Evolutionary conservation across 805 yeast species (phyloP).

Genomic region (Myxozyma vanderwaltii): DNA sequence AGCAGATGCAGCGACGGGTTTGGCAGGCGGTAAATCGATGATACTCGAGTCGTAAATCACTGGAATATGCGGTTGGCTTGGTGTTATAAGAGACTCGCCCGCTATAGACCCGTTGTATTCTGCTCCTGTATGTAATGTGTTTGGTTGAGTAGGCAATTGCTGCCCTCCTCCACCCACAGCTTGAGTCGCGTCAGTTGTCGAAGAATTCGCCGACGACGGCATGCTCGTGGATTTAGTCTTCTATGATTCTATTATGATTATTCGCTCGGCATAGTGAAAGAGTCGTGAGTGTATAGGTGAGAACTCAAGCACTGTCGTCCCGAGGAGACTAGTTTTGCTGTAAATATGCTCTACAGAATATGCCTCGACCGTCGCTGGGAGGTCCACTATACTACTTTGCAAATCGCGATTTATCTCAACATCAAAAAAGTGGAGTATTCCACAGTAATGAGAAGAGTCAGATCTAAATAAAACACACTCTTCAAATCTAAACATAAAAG

Average conservation of each 20-base stretch:
- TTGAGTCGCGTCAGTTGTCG: background rate
- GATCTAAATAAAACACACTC: no score
- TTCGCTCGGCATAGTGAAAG: background rate
- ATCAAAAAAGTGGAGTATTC: no score
- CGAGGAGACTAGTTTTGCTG: no score
- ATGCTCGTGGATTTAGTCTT: background rate
- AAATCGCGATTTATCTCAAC: no score
- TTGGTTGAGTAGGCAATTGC: background rate
- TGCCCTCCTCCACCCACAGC: background rate
- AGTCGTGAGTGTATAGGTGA: background rate
- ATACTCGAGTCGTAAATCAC: slow-evolving; percentile 1
- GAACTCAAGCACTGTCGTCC: no score
- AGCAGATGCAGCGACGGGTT: background rate
- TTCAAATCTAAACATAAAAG: no score
- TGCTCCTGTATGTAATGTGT: background rate
- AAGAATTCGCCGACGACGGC: slow-evolving; percentile 1
- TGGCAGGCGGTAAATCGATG: background rate
- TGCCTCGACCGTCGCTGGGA: no score
- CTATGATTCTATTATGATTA: no score
- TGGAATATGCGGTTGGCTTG: background rate
- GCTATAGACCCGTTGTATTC: background rate
- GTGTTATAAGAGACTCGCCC: background rate
- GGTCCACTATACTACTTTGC: no score
- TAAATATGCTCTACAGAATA: no score
- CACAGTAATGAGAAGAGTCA: no score